phyloP scores from a whole-genome alignment of 495 filamentous ascomycete species.

The Podospora comata region DNA sequence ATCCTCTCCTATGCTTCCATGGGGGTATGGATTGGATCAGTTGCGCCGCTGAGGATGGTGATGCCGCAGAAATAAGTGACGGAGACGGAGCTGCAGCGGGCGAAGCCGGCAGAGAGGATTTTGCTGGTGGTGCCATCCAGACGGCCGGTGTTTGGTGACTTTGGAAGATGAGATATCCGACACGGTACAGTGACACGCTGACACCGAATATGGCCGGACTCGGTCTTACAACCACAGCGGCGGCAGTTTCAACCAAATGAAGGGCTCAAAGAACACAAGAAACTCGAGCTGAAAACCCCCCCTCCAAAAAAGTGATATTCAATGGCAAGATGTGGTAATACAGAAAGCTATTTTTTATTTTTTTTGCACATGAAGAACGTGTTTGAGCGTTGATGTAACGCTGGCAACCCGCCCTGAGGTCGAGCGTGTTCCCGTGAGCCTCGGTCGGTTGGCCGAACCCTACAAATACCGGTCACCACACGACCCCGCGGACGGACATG shows the following conservation, averaged over 20 bases:
- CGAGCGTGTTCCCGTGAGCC: neutral
- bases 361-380: neutral
- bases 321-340: neutral
- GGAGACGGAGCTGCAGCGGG: neutral
- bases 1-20: constrained; percentile 19
- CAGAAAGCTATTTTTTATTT: neutral
- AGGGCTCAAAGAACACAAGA: neutral
- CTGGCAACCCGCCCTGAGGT: neutral
- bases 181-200: neutral
- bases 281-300: neutral
- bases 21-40: neutral
- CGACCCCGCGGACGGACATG: neutral
- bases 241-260: neutral
- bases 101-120: neutral
- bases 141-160: neutral
- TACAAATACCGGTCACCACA: neutral
- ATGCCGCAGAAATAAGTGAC: neutral
- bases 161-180: neutral
- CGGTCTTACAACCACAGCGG: neutral
- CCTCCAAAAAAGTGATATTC: neutral
- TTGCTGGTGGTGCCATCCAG: neutral
- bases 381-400: neutral
- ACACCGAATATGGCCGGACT: neutral
- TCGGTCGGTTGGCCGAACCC: neutral
- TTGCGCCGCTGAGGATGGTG: neutral